Conservation (phyloP, 306 rosid species). For the Styphnolobium japonicum region DNA sequence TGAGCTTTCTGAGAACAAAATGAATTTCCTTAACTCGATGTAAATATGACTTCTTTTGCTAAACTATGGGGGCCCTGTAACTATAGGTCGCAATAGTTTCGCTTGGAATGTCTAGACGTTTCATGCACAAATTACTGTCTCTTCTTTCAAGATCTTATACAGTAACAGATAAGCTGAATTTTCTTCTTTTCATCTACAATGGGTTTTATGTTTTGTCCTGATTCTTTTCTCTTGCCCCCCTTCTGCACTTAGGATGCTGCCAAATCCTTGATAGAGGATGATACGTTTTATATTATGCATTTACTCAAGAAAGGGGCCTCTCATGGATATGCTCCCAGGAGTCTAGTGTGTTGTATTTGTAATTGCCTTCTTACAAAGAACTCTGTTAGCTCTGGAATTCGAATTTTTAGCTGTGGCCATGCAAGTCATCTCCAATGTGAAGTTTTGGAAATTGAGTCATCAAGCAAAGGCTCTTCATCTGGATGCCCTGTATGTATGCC, state of each 20-base stretch:
- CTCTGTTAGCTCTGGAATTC: slow-evolving; percentile 60
- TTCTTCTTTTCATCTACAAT: slow-evolving; percentile 5
- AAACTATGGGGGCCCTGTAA: neutral
- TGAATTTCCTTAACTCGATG: neutral
- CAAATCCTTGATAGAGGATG: slow-evolving; percentile 92
- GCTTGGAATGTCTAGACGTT: neutral
- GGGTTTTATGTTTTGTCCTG: neutral
- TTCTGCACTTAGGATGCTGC: slow-evolving; percentile 71
- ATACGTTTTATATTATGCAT: slow-evolving; percentile 87
- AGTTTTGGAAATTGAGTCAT: slow-evolving; percentile 56
- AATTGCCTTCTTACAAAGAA: slow-evolving; percentile 63
- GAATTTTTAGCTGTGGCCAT: slow-evolving; percentile 91
- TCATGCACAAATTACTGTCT: neutral
- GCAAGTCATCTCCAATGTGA: slow-evolving; percentile 89
- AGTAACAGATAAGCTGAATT: neutral
- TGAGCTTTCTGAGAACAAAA: neutral
- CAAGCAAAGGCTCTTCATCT: slow-evolving; percentile 46
- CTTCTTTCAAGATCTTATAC: neutral
- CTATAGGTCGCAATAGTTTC: neutral
- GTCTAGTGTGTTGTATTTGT: slow-evolving; percentile 70
- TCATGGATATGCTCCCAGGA: slow-evolving; percentile 87
- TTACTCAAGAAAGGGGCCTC: slow-evolving; percentile 94
- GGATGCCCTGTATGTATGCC: slow-evolving; percentile 97
- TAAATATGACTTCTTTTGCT: neutral
- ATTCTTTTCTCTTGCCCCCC: slow-evolving; percentile 3